phyloP scores from a whole-genome alignment of 2,329 filamentous ascomycete genomes.

The Fusarium xylarioides region DNA sequence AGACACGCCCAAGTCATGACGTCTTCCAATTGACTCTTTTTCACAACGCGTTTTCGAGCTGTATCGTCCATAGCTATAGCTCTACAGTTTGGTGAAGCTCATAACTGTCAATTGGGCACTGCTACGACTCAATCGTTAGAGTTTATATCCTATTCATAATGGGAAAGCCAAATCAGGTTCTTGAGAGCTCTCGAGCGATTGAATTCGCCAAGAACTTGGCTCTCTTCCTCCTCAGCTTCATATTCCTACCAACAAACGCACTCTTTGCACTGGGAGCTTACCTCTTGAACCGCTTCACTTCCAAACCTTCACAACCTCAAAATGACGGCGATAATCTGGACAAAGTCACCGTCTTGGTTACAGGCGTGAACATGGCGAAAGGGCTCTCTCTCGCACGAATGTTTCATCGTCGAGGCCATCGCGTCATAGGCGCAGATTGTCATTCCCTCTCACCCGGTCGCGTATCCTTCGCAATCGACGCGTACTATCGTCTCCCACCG shows the following conservation, averaged over 20 bases:
- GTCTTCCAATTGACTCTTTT: slow-evolving; percentile 23
- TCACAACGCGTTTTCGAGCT: not conserved
- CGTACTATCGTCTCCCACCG: slow-evolving; percentile 60
- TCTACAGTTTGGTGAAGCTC: not conserved
- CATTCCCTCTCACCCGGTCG: slow-evolving; percentile 62
- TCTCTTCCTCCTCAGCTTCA: slow-evolving; percentile 23
- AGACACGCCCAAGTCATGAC: slow-evolving; percentile 30
- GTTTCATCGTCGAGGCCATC: slow-evolving; percentile 71
- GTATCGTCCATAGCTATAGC: not conserved
- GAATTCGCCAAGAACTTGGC: slow-evolving; percentile 26
- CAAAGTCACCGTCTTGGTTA: slow-evolving; percentile 69
- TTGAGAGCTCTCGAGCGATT: not conserved
- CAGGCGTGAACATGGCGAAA: slow-evolving; percentile 77
- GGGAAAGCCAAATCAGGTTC: not conserved
- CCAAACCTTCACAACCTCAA: not conserved
- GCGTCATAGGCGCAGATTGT: slow-evolving; percentile 77
- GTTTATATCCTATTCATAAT: not conserved
- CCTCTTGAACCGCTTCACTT: slow-evolving; percentile 7
- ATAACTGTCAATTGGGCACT: not conserved
- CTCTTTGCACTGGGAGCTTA: slow-evolving; percentile 6
- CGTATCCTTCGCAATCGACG: slow-evolving; percentile 64
- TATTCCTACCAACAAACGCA: slow-evolving; percentile 3
- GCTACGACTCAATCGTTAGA: not conserved
- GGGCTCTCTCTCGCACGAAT: slow-evolving; percentile 72
- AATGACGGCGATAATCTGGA: slow-evolving; percentile 9